These are phyloP conservation scores for Epichloe sibirici DNA, from an alignment of 2,329 filamentous ascomycete genomes.

Conservation along the genomic window DNA sequence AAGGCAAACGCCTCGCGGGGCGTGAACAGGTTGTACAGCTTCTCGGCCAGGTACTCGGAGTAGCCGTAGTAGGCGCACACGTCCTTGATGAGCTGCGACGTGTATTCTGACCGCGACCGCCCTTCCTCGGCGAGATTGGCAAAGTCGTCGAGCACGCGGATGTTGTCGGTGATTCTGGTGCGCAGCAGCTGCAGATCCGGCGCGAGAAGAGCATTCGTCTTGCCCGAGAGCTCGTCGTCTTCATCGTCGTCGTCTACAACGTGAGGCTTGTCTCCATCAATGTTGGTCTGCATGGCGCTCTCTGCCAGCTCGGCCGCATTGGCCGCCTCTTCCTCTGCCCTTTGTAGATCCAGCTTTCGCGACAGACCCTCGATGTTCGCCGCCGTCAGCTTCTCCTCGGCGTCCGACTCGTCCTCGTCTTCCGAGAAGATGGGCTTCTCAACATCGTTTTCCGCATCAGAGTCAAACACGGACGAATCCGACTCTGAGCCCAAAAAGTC, in stretches of 20 bases:
- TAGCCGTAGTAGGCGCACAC: constrained; percentile 97
- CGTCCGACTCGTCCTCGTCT: constrained; percentile 79
- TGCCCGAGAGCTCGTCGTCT: constrained; percentile 45
- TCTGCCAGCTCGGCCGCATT: constrained; percentile 80
- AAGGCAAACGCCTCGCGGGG: constrained; percentile 93
- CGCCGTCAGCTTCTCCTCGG: constrained; percentile 81
- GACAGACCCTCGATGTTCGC: constrained; percentile 93
- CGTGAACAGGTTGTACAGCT: constrained; percentile 85
- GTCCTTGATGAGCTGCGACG: constrained; percentile 73
- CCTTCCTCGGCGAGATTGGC: constrained; percentile 67
- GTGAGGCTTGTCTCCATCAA: constrained; percentile 61
- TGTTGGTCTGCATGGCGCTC: constrained; percentile 83
- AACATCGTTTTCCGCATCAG: constrained; percentile 46
- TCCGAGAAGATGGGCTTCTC: constrained; percentile 75
- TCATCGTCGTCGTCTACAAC: constrained; percentile 50
- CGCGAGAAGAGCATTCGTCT: constrained; percentile 55
- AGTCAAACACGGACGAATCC: constrained; percentile 55
- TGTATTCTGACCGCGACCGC: constrained; percentile 79
- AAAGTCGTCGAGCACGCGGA: constrained; percentile 85
- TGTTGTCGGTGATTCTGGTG: constrained; percentile 81
- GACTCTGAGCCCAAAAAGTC: constrained; percentile 46
- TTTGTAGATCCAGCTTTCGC: constrained; percentile 66
- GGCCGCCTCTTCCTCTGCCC: constrained; percentile 67
- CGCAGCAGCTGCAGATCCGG: constrained; percentile 85
- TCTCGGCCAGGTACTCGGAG: constrained; percentile 86